These are phyloP conservation scores for Penicillium tannophilum DNA, from an alignment of 495 filamentous ascomycete species.

Conservation along the genomic window DNA sequence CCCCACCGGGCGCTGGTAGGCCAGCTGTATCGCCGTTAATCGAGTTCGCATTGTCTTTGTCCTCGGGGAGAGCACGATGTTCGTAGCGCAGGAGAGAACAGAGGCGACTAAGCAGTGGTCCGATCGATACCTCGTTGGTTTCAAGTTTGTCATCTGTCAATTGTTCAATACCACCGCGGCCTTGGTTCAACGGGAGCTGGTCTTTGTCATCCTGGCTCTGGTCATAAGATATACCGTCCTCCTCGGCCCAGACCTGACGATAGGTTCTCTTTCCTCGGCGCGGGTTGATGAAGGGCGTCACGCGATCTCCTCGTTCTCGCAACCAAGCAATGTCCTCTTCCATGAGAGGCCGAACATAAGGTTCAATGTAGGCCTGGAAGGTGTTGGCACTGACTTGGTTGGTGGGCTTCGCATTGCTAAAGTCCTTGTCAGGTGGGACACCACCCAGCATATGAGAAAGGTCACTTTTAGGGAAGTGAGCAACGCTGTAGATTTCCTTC, in stretches of 20 bases:
- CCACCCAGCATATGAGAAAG: constrained; percentile 84
- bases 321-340: constrained; percentile 96
- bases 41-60: constrained; percentile 58
- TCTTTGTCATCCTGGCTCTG: constrained; percentile 57
- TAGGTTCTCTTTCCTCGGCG: constrained; percentile 83
- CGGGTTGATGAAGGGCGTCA: constrained; percentile 81
- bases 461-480: constrained; percentile 76
- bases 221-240: constrained; percentile 79
- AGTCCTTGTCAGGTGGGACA: constrained; percentile 88
- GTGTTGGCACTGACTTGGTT: constrained; percentile 92
- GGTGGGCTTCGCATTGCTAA: constrained; percentile 87
- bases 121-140: constrained; percentile 87
- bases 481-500: constrained; percentile 83
- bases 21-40: constrained; percentile 54
- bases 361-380: constrained; percentile 85
- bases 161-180: constrained; percentile 79
- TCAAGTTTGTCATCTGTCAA: constrained; percentile 83
- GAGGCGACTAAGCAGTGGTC: constrained; percentile 81
- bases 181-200: constrained; percentile 73
- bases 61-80: constrained; percentile 62
- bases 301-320: constrained; percentile 83
- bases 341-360: constrained; percentile 84
- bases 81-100: constrained; percentile 83
- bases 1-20: constrained; percentile 51
- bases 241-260: constrained; percentile 87